These are phyloP conservation scores for Termitomyces sp. DNA, from an alignment of 768 basidiomycete species.

Conservation along the genomic window DNA sequence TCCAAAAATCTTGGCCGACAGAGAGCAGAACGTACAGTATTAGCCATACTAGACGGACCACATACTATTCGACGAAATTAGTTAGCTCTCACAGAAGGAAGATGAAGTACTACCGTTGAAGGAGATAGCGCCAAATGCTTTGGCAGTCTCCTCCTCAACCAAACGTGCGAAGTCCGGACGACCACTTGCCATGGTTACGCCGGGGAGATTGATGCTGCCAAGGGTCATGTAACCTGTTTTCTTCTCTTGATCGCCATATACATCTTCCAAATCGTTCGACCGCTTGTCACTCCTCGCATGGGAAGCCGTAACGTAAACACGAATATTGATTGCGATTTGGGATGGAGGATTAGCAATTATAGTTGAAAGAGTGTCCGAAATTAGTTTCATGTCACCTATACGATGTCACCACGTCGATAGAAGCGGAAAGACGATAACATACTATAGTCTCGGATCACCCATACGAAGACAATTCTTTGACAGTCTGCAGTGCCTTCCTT, in stretches of 20 bases:
- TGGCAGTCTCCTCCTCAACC: slow-evolving; percentile 29
- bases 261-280: not conserved
- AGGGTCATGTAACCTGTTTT: not conserved
- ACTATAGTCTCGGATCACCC: slow-evolving; percentile 36
- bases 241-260: slow-evolving; percentile 9
- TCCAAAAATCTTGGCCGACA: slow-evolving; percentile 29
- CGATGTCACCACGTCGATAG: not conserved
- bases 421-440: not conserved
- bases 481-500: not conserved
- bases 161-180: slow-evolving; percentile 36
- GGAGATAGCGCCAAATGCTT: slow-evolving; percentile 32
- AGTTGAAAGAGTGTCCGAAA: slow-evolving; percentile 19
- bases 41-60: slow-evolving; percentile 35
- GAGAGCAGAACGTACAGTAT: slow-evolving; percentile 32
- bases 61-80: slow-evolving; percentile 32
- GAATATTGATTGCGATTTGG: slow-evolving; percentile 11
- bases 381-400: slow-evolving; percentile 23
- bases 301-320: slow-evolving; percentile 14
- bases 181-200: slow-evolving; percentile 25
- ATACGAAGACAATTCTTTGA: slow-evolving; percentile 27
- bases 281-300: not conserved
- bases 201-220: not conserved
- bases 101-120: slow-evolving; percentile 36
- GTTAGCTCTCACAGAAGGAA: not conserved
- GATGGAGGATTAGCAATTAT: slow-evolving; percentile 3